Conservation (phyloP, 169 alveolate species). For the Condylostoma magnum region DNA sequence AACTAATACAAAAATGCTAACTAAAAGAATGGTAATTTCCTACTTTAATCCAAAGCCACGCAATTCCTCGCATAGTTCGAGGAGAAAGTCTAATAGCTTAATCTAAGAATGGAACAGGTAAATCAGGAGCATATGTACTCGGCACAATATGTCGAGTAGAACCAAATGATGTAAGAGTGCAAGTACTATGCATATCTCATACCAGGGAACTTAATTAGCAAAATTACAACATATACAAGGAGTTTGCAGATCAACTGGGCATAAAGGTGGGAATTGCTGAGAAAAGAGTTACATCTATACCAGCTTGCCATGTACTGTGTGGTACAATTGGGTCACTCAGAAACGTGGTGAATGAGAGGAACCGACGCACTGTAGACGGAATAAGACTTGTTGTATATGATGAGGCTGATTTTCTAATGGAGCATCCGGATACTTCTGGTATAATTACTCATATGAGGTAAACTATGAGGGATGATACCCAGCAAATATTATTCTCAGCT, state of each 20-base stretch:
- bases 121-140: constrained; percentile 67
- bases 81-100: constrained; percentile 58
- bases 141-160: constrained; percentile 64
- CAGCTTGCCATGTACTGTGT: constrained; percentile 46
- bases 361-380: constrained; percentile 1
- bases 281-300: constrained; percentile 1
- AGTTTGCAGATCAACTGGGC: constrained; percentile 37
- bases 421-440: not conserved
- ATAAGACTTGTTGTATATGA: constrained; percentile 59
- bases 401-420: constrained; percentile 68
- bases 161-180: constrained; percentile 34
- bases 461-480: not conserved
- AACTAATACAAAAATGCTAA: constrained; percentile 34
- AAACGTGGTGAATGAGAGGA: not conserved
- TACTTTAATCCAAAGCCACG: constrained; percentile 51
- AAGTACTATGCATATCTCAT: constrained; percentile 63
- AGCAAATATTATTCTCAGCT: constrained; percentile 19
- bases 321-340: constrained; percentile 43
- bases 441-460: not conserved
- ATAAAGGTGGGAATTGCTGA: constrained; percentile 29
- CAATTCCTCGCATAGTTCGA: constrained; percentile 53
- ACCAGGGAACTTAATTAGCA: constrained; percentile 73
- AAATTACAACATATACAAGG: constrained; percentile 31
- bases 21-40: constrained; percentile 45
- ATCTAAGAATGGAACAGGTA: constrained; percentile 75